Evolutionary conservation across 148 eudicot species (phyloP), one percentile per base, ranked within the genome.

Genomic region (Fagopyrum esculentum): DNA sequence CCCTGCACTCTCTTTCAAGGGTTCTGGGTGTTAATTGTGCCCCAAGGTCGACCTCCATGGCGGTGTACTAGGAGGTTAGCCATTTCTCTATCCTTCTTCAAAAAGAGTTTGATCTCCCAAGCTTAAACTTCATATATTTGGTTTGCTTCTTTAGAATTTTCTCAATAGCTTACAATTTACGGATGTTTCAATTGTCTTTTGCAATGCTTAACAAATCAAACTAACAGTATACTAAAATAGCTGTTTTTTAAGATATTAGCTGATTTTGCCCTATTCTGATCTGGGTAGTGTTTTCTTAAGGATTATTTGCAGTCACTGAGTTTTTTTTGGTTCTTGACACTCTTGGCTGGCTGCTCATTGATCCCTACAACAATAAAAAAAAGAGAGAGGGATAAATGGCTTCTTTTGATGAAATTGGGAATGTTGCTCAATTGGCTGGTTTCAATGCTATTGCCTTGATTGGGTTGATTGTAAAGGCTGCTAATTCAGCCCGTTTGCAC

Each of bases 401-500:
- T 15, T 66, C 71, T 66, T 75, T 79, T 73, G 64, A 44, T 9
- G 73, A 82, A 7, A 15, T 80, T 19, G 82, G 75, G 52, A 84
- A 76, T 72, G 1, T 81, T 19, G 81, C 75, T 9, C 87, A 84
- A 73, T 8, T 82, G 15, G 12, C 78, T 4, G 87, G 87, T 2
- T 47, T 82, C 5, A 69, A 79, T 77, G 87, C 87, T 6, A 40
- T 77, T 29, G 55, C 71, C 9, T 51, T 84, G 60, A 84, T 84
- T 17, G 82, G 77, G 26, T 22, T 84, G 64, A 84, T 84, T 45
- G 87, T 75, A 26, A 74, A 77, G 29, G 69, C 84, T 12, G 75
- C 87, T 12, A 75, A 80, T 40, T 74, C 80, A 45, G 84, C 87
- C 22, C 50, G 82, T 10, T 43, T 81, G 70, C 87, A 84, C 81